A percentile compares a stretch with the other conserved stretches of the same genome.
These are phyloP conservation scores for Rhizodiscina lignyota DNA, from an alignment of 495 filamentous ascomycete species.

Conservation along the genomic window DNA sequence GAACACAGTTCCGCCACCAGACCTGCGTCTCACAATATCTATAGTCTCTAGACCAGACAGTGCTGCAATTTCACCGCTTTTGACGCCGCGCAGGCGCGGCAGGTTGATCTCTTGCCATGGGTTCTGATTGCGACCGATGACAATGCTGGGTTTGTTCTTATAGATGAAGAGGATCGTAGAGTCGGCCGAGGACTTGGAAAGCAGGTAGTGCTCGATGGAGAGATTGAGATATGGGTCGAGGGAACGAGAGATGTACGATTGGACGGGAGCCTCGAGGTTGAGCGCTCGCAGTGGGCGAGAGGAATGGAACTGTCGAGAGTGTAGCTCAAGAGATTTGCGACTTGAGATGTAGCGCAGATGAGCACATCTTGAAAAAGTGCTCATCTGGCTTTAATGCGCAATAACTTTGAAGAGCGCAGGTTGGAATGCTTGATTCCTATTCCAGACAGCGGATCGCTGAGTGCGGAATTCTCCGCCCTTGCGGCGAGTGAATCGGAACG, in stretches of 20 bases:
- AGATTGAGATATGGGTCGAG: conserved; percentile 79
- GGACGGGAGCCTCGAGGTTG: conserved; percentile 21
- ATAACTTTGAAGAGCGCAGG: too few species aligned
- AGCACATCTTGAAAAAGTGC: too few species aligned
- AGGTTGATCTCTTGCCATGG: conserved; percentile 88
- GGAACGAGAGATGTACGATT: conserved; percentile 63
- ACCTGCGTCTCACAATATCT: conserved; percentile 61
- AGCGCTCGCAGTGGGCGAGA: too few species aligned
- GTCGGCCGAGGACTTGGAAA: conserved; percentile 49
- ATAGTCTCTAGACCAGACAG: conserved; percentile 27
- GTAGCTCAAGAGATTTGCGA: too few species aligned
- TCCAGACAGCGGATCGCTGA: too few species aligned
- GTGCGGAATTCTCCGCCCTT: too few species aligned
- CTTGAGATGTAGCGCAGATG: too few species aligned
- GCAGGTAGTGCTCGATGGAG: conserved; percentile 83
- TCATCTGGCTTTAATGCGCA: too few species aligned
- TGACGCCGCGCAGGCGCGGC: not conserved
- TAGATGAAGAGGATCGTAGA: conserved; percentile 77
- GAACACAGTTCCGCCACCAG: conserved; percentile 83
- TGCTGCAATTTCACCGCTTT: not conserved
- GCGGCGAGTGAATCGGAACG: too few species aligned
- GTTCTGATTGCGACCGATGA: conserved; percentile 94
- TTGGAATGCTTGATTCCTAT: too few species aligned
- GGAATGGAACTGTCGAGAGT: too few species aligned
- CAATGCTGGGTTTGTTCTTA: conserved; percentile 65